Base-by-base conservation (phyloP, 108 stramenopile species). In the Cylindrotheca fusiformis region DNA sequence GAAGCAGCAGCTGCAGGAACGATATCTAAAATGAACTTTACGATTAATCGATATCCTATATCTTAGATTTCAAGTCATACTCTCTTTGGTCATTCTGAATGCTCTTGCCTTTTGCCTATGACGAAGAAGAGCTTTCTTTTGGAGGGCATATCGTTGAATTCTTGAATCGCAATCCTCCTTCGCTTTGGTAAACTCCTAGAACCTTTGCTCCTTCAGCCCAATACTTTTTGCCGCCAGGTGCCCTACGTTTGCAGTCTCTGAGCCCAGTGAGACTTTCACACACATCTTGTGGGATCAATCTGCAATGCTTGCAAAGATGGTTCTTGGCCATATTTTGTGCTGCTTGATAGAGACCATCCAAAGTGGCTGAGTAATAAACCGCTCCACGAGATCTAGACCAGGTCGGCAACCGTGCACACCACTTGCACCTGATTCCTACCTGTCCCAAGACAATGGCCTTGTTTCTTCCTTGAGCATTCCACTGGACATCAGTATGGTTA, bases 271-370 rank as follows among this genome's bases (percentile, higher is more conserved):
- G 36, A 41, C 14, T 41, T 14, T 47, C 18, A 14, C 23, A 23
- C n/a, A 53, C 64, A 12, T 50, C 49, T 27, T 20, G 20, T 1
- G 70, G 77, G 29, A 78, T 68, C 5, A 25, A 26, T 19, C 25
- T 32, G 58, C 78, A 79, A 4, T 29, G 20, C 1, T 48, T 26
- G 24, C 56, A 32, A 1, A 74, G 48, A 32, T 74, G 72, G 19
- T 45, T 66, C 24, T 60, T 74, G 3, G 55, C 58, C 71, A 78
- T 68, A 55, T 78, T 78, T 32, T 72, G 71, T 10, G 56, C 71
- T 32, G 69, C 73, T 56, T 77, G 76, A 55, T 77, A 77, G 14
- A 77, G 24, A 4, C 54, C 54, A n/a, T 53, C 52, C 33, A 72
- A 41, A 10, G 36, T 41, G 36, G 36, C 36, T 6, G 78, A 71